These are phyloP conservation scores for Orbilia javanica DNA, from an alignment of 2,329 filamentous ascomycete genomes.

Conservation along the genomic window DNA sequence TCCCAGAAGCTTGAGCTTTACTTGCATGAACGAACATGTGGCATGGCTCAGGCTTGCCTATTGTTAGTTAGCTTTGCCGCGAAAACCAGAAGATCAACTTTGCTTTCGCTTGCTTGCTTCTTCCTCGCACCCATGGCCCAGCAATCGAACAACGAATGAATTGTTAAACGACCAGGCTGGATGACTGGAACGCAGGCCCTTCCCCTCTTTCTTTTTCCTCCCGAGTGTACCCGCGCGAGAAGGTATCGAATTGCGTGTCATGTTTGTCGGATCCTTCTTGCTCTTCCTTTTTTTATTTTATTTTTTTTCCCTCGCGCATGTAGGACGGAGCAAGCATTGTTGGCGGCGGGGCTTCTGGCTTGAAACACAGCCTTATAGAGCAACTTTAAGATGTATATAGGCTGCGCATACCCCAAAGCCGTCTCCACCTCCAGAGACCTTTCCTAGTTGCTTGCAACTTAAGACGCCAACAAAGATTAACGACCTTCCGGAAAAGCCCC, in stretches of 20 bases:
- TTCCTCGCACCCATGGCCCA: slow-evolving; percentile 28
- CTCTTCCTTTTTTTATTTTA: slow-evolving; percentile 17
- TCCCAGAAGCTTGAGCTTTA: slow-evolving; percentile 2
- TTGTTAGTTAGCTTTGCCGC: slow-evolving; percentile 19
- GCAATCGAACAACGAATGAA: slow-evolving; percentile 49
- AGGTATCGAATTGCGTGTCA: slow-evolving; percentile 56
- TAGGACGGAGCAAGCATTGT: slow-evolving; percentile 30
- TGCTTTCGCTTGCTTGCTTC: slow-evolving; percentile 38
- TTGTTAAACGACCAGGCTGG: slow-evolving; percentile 44
- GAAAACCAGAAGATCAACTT: slow-evolving; percentile 32
- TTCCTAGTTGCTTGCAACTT: slow-evolving; percentile 46
- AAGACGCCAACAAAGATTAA: slow-evolving; percentile 31
- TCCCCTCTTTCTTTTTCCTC: slow-evolving; percentile 38
- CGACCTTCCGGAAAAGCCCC: slow-evolving; percentile 42
- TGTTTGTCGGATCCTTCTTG: slow-evolving; percentile 40
- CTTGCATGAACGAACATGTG: slow-evolving; percentile 30
- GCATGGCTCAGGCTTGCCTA: slow-evolving; percentile 25
- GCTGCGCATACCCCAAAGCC: slow-evolving; percentile 42
- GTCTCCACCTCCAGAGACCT: slow-evolving; percentile 37
- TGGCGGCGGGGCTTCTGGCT: slow-evolving; percentile 30
- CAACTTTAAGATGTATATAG: slow-evolving; percentile 55
- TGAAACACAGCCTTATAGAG: slow-evolving; percentile 57
- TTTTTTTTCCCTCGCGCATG: background rate
- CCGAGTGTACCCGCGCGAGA: slow-evolving; percentile 53
- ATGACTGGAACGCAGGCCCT: slow-evolving; percentile 51